Conservation (phyloP, 176 grass and related monocot genomes). For the Chrysopogon serrulatus region DNA sequence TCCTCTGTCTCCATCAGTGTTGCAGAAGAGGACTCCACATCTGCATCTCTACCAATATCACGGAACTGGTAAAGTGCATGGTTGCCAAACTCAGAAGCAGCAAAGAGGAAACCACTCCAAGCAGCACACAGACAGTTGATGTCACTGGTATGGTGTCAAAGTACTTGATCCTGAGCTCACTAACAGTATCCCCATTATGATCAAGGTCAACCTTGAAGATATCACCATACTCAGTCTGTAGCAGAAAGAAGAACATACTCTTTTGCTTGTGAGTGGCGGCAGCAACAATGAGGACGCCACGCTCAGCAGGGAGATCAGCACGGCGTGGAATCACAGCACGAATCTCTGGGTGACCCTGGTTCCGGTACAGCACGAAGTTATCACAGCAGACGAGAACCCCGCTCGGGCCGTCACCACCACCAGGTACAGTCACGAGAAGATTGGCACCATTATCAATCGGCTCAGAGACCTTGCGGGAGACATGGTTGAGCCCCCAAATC, state of each 20-base stretch:
- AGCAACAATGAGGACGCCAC: slow-evolving; percentile 93
- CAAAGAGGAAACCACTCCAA: slow-evolving; percentile 78
- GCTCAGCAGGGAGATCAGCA: slow-evolving; percentile 86
- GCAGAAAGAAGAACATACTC: slow-evolving; percentile 84
- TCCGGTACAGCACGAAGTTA: slow-evolving; percentile 92
- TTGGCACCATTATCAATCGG: slow-evolving; percentile 91
- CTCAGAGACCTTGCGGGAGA: slow-evolving; percentile 88
- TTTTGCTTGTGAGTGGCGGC: slow-evolving; percentile 92
- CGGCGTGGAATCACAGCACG: slow-evolving; percentile 88
- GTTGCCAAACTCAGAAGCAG: slow-evolving; percentile 85
- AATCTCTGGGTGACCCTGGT: slow-evolving; percentile 94
- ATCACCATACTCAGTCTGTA: slow-evolving; percentile 90
- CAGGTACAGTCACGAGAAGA: slow-evolving; percentile 85
- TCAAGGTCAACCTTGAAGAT: slow-evolving; percentile 88
- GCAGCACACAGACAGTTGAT: slow-evolving; percentile 78
- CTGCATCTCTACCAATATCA: slow-evolving; percentile 80
- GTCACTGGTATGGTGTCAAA: slow-evolving; percentile 92
- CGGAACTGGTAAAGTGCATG: slow-evolving; percentile 90
- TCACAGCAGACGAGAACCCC: slow-evolving; percentile 91
- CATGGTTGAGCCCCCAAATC: slow-evolving; percentile 95
- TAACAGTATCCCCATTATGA: slow-evolving; percentile 58
- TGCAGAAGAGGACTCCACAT: slow-evolving; percentile 88
- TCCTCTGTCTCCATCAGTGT: slow-evolving; percentile 96
- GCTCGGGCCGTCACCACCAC: slow-evolving; percentile 77
- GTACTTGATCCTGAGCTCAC: slow-evolving; percentile 95